Conservation (phyloP, 2,329 filamentous ascomycete genomes). For the Alternaria triticina region DNA sequence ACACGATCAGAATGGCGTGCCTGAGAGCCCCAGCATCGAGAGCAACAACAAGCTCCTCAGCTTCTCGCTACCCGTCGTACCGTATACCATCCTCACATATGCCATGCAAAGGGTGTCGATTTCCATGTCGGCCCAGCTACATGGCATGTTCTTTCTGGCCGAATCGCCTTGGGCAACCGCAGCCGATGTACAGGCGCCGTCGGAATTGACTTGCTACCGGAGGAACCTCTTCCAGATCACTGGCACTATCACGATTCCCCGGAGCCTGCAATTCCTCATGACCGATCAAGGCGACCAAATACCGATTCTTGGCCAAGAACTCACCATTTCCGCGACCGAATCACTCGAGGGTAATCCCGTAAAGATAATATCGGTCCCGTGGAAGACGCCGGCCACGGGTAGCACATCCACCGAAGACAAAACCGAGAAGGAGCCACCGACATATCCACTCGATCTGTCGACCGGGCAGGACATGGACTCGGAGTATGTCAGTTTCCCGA, state of each 20-base stretch:
- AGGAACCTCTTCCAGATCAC: slow-evolving; percentile 96
- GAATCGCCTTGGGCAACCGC: slow-evolving; percentile 72
- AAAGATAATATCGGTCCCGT: slow-evolving; percentile 94
- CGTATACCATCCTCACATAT: slow-evolving; percentile 71
- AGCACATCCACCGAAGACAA: slow-evolving; percentile 70
- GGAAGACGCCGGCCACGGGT: slow-evolving; percentile 91
- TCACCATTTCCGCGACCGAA: slow-evolving; percentile 89
- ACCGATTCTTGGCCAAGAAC: slow-evolving; percentile 80
- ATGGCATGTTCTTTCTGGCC: slow-evolving; percentile 88
- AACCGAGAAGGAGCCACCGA: slow-evolving; percentile 82
- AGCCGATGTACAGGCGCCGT: slow-evolving; percentile 62
- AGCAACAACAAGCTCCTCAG: slow-evolving; percentile 65
- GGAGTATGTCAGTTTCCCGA: slow-evolving; percentile 88
- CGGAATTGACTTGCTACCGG: slow-evolving; percentile 92
- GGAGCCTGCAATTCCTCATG: slow-evolving; percentile 78
- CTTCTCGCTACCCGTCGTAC: slow-evolving; percentile 56
- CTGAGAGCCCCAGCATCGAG: slow-evolving; percentile 65
- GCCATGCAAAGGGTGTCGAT: slow-evolving; percentile 66
- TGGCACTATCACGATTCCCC: slow-evolving; percentile 81
- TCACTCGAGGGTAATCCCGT: slow-evolving; percentile 92
- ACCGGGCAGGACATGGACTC: slow-evolving; percentile 74
- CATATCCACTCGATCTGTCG: slow-evolving; percentile 74
- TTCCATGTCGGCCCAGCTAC: slow-evolving; percentile 75
- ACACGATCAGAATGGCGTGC: slow-evolving; percentile 52
- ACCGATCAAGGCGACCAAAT: slow-evolving; percentile 85